Evolutionary conservation across 1,284 basidiomycete species (phyloP).

Genomic region (Omphalotus olearius): DNA sequence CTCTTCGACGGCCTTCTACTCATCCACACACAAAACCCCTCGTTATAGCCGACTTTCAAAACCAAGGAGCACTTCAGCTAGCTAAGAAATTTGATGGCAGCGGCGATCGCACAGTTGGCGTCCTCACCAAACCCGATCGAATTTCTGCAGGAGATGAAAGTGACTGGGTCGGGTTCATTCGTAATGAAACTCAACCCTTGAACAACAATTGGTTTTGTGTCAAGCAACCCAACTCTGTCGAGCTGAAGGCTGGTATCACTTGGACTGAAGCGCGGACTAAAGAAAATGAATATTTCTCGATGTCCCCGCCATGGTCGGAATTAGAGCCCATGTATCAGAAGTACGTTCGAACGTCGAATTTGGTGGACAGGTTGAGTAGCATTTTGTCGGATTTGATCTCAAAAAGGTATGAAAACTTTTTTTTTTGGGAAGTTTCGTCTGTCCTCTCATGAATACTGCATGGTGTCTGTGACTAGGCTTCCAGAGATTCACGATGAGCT

Average conservation of each 20-base stretch:
- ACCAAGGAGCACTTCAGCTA: slow-evolving; percentile 61
- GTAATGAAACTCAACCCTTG: slow-evolving; percentile 40
- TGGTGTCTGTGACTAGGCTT: slow-evolving; percentile 37
- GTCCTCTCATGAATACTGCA: background rate
- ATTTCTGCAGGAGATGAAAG: slow-evolving; percentile 60
- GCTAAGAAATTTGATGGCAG: slow-evolving; percentile 53
- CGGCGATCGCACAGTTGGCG: slow-evolving; percentile 68
- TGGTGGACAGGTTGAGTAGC: slow-evolving; percentile 50
- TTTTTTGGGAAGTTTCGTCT: background rate
- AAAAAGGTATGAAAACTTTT: slow-evolving; percentile 36
- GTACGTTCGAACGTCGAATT: slow-evolving; percentile 49
- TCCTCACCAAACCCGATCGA: slow-evolving; percentile 79
- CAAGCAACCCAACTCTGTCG: slow-evolving; percentile 61
- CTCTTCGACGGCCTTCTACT: too few species aligned
- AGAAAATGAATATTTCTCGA: slow-evolving; percentile 68
- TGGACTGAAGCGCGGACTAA: slow-evolving; percentile 54
- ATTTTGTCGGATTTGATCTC: slow-evolving; percentile 56
- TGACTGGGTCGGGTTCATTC: slow-evolving; percentile 55
- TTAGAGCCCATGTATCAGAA: slow-evolving; percentile 45
- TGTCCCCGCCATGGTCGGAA: slow-evolving; percentile 50
- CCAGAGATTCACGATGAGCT: slow-evolving; percentile 56
- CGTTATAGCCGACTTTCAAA: slow-evolving; percentile 66
- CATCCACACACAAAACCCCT: slow-evolving; percentile 22
- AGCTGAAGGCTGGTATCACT: slow-evolving; percentile 49
- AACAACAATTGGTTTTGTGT: slow-evolving; percentile 73